phyloP scores from a whole-genome alignment of 78 protist genomes.

The Diacronema lutheri region DNA sequence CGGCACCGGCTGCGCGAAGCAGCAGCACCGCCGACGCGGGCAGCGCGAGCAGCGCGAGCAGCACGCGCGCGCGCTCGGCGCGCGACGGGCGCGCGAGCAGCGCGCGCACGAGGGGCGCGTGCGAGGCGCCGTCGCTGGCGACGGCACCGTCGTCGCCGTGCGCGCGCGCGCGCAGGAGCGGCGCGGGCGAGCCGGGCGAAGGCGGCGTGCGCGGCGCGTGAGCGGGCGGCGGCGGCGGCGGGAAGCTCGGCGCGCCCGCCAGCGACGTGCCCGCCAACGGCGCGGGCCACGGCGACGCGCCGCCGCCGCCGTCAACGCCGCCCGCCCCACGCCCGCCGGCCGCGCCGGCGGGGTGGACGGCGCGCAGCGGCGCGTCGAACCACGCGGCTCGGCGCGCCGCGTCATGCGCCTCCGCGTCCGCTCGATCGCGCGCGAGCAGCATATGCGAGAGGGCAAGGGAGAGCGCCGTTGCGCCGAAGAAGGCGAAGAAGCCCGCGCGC shows the following conservation, averaged over 20 bases:
- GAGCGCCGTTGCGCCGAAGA: conserved; percentile 39
- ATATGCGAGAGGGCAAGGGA: conserved; percentile 38
- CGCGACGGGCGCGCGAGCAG: neutral
- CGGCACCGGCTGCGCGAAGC: neutral
- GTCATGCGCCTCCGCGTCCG: too few species aligned
- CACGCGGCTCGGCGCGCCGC: too few species aligned
- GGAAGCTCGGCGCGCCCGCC: too few species aligned
- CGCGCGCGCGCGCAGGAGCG: neutral
- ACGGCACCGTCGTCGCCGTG: neutral
- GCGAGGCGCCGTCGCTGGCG: neutral
- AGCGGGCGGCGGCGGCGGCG: neutral
- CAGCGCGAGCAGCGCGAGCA: neutral
- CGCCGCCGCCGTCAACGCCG: too few species aligned
- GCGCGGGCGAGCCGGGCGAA: too few species aligned
- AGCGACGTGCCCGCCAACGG: too few species aligned
- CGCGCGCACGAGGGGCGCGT: neutral
- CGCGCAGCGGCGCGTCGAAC: too few species aligned
- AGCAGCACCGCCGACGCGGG: conserved; percentile 3
- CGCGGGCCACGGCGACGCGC: too few species aligned
- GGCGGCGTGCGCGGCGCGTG: neutral
- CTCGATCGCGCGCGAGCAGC: too few species aligned
- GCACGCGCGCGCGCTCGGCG: too few species aligned
- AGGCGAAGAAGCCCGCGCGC: conserved; percentile 31
- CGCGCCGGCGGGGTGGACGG: too few species aligned
- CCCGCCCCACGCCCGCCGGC: too few species aligned